Evolutionary conservation across 352 stramenopile genomes (phyloP), one percentile per base, ranked within the genome.

Genomic region (Thraustotheca clavata): DNA sequence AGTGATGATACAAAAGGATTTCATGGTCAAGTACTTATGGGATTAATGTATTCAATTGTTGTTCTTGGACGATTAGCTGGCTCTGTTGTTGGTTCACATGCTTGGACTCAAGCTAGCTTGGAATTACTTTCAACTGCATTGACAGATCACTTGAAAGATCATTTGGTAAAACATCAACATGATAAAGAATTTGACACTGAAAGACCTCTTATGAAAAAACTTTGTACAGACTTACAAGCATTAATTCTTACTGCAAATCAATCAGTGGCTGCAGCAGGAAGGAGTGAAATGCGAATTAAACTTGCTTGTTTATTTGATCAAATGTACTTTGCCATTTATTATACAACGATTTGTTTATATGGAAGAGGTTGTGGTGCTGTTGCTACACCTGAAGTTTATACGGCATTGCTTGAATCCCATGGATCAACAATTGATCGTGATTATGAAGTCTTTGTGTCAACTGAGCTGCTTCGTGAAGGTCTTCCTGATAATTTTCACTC

Each of bases 241-340:
- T 75, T 80, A 50, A 65, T 80, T 36, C 74, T 78, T 33, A 76
- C 79, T 27, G 76, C 76, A 0, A 72, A 77, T 47, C 71, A 80
- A 22, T 74, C 71, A 4, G 61, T 79, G 8, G 72, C 73, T 20
- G 77, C 75, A 34, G 75, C 74, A 39, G 43, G 60, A 4, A 73
- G 80, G n/a, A 77, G 87, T 52, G 71, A 83, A 29, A 59, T 86
- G 38, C 72, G 73, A 11, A 86, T 92, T 27, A 65, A 73, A n/a
- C 68, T 90, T 41, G 76, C 80, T 6, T 88, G 76, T 62, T 59
- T 74, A 8, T 83, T 72, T 24, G 83, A 92, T 41, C 72, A 82
- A 33, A 88, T 92, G 83, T 92, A 90, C 78, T 92, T 90, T 67
- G 73, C 80, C 36, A 76, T 73, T 41, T 89, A 92, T 70, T 88